A percentile compares a stretch with the other conserved stretches of the same genome.
phyloP scores from a whole-genome alignment of 2,329 filamentous ascomycete genomes.

The Stagonosporopsis tanaceti region DNA sequence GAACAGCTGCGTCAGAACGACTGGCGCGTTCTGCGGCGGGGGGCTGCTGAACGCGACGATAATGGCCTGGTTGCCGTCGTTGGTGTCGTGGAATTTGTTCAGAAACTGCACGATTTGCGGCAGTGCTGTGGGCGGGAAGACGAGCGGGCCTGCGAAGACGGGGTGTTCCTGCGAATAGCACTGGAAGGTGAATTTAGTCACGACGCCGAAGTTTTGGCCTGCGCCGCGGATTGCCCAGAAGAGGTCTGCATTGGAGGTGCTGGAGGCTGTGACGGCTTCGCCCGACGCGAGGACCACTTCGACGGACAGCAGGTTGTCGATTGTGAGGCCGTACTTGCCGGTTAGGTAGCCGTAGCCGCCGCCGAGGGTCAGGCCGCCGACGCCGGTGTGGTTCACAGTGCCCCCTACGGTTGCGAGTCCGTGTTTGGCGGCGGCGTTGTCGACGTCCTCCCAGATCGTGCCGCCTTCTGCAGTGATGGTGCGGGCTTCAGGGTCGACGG shows the following conservation, averaged over 20 bases:
- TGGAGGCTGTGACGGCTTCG: constrained; percentile 44
- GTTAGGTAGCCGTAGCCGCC: constrained; percentile 67
- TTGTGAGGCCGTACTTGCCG: constrained; percentile 62
- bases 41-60: constrained; percentile 39
- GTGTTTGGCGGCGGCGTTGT: constrained; percentile 59
- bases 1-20: constrained; percentile 42
- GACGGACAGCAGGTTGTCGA: constrained; percentile 53
- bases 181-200: constrained; percentile 54
- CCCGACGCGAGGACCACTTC: constrained; percentile 48
- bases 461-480: constrained; percentile 62
- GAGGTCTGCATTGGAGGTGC: constrained; percentile 37
- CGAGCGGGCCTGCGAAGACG: constrained; percentile 48
- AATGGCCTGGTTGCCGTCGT: constrained; percentile 41
- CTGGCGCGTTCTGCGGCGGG: constrained; percentile 40
- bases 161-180: constrained; percentile 40
- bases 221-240: constrained; percentile 53
- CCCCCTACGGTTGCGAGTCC: constrained; percentile 68
- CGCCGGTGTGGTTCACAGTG: constrained; percentile 69
- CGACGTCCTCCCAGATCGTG: constrained; percentile 63
- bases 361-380: constrained; percentile 63
- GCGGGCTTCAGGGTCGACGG: constrained; percentile 56
- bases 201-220: constrained; percentile 47
- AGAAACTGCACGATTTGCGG: constrained; percentile 36
- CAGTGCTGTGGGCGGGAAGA: constrained; percentile 44
- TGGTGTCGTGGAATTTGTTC: constrained; percentile 41